These are phyloP conservation scores for Tolypocladium amazonense DNA, from an alignment of 2,329 filamentous ascomycete species.

Conservation along the genomic window DNA sequence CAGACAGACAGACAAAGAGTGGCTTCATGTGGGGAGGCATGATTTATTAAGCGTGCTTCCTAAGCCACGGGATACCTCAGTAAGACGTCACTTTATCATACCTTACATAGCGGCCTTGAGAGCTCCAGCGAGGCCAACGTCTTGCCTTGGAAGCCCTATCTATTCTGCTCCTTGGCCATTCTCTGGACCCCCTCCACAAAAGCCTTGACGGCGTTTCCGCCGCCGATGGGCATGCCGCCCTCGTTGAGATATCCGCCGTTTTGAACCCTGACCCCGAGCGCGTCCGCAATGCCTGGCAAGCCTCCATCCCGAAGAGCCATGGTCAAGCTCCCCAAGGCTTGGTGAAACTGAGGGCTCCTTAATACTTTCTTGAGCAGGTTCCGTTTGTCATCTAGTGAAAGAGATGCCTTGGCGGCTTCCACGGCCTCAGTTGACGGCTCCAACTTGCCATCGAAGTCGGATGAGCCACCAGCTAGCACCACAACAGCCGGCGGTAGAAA, in stretches of 20 bases:
- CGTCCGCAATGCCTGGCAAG: constrained; percentile 79
- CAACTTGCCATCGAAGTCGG: constrained; percentile 42
- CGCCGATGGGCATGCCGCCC: constrained; percentile 74
- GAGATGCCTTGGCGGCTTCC: constrained; percentile 62
- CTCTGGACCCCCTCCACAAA: constrained; percentile 86
- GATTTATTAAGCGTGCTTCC: background rate
- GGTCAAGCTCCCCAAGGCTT: constrained; percentile 76
- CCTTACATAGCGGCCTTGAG: background rate
- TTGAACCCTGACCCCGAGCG: constrained; percentile 67
- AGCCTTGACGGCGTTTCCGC: constrained; percentile 78
- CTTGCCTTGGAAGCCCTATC: background rate
- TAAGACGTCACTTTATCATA: background rate
- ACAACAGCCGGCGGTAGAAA: constrained; percentile 73
- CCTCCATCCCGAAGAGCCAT: constrained; percentile 85
- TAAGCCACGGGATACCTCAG: background rate
- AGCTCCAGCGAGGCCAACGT: background rate
- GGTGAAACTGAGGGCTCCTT: constrained; percentile 80
- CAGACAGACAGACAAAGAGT: background rate
- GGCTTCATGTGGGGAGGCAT: background rate
- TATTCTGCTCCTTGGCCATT: constrained; percentile 52
- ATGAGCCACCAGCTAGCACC: constrained; percentile 57
- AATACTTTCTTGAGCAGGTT: constrained; percentile 71
- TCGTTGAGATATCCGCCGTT: constrained; percentile 76
- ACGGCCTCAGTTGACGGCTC: constrained; percentile 60
- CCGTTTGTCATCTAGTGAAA: constrained; percentile 70